Conservation (phyloP, 2,329 filamentous ascomycete species). For the Colletotrichum navitas region DNA sequence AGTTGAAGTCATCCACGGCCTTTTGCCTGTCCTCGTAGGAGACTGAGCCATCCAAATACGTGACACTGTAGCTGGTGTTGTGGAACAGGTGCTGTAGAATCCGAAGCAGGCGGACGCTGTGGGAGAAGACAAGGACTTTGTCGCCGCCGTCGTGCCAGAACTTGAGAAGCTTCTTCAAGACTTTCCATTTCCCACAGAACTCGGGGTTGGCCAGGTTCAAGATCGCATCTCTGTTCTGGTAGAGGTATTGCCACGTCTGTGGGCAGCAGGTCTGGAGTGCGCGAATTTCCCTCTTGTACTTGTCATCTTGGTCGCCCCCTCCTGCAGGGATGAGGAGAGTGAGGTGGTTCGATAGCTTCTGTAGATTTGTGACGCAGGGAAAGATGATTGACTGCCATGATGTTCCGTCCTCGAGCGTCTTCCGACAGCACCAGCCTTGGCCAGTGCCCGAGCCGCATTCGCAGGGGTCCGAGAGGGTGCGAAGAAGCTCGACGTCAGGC, state of each 20-base stretch:
- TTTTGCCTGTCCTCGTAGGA: slow-evolving; percentile 85
- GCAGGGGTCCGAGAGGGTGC: slow-evolving; percentile 75
- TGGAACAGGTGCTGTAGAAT: slow-evolving; percentile 89
- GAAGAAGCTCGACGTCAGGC: slow-evolving; percentile 77
- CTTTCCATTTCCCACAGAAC: slow-evolving; percentile 97
- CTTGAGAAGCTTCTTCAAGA: slow-evolving; percentile 85
- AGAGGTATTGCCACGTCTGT: slow-evolving; percentile 79
- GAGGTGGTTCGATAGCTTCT: slow-evolving; percentile 94
- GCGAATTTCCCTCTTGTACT: slow-evolving; percentile 81
- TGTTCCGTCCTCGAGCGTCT: slow-evolving; percentile 68
- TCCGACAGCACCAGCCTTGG: slow-evolving; percentile 85
- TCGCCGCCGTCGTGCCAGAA: slow-evolving; percentile 93
- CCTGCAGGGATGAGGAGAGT: slow-evolving; percentile 84
- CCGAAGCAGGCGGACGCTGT: slow-evolving; percentile 86
- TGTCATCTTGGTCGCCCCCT: slow-evolving; percentile 70
- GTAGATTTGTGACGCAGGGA: slow-evolving; percentile 82
- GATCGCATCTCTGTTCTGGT: slow-evolving; percentile 81
- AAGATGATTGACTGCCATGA: slow-evolving; percentile 86
- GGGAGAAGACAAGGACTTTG: slow-evolving; percentile 95
- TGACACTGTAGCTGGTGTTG: slow-evolving; percentile 90
- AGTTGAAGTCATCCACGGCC: slow-evolving; percentile 91
- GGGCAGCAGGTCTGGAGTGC: slow-evolving; percentile 82
- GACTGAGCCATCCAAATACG: slow-evolving; percentile 89
- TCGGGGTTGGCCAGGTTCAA: slow-evolving; percentile 86
- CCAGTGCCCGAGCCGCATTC: slow-evolving; percentile 77